Evolutionary conservation across 129 eudicot species (phyloP), one percentile per base, ranked within the genome.

Genomic region (Apium graveolens): DNA sequence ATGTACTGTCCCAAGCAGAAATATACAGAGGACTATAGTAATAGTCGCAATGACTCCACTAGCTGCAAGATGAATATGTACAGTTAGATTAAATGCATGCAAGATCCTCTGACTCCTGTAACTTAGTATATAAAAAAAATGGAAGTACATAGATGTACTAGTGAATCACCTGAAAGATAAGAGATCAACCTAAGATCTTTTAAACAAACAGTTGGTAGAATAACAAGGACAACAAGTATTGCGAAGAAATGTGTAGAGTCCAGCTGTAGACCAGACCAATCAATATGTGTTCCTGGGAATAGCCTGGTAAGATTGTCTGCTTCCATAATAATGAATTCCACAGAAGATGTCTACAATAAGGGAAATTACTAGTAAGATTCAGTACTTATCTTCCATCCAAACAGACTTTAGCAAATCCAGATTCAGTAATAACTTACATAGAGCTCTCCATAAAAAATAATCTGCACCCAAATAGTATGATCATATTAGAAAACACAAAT

Each of bases 241-340:
- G 85, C 97, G 70, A 96, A 92, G 62, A 92, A 72, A 83, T 90
- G 99, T 69, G 76, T 74, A 26, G 99, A 84, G 75, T 96, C 97
- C 69, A 96, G 53, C 42, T 79, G 79, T 57, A 86, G 53, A 65
- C 90, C 88, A 77, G 81, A 82, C 72, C 85, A 82, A 74, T 85
- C 83, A 39, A 96, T 83, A 26, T 87, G 83, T 43, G 87, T 62
- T 82, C 87, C 87, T 34, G 99, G 97, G 78, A 92, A 96, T 24
- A 96, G 80, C 41, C 87, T 78, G 70, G 90, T 79, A 37, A 96
- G 97, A 84, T 90, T 92, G 77, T 96, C 97, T 39, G 95, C 97
- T 87, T 96, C 99, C 85, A 96, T 76, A 45, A 83, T 96, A 76
- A 96, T 86, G 79, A 87, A 96, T 81, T 92, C 99, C 83, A 92